Conservation (phyloP, 2,329 filamentous ascomycete species). For the Exophiala spinifera region DNA sequence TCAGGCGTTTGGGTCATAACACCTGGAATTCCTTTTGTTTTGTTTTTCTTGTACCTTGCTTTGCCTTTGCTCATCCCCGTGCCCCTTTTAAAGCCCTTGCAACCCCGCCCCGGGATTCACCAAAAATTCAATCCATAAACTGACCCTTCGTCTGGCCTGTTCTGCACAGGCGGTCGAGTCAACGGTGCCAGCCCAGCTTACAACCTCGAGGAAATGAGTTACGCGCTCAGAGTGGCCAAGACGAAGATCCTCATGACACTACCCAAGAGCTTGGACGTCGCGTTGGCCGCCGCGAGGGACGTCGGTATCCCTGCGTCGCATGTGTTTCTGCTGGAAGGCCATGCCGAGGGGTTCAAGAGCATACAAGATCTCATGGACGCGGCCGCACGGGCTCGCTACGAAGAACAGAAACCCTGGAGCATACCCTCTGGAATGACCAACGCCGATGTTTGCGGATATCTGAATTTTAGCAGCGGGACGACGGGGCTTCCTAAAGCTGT, state of each 20-base stretch:
- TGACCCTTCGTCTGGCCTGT: no score
- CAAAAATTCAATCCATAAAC: no score
- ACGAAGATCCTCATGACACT: slow-evolving; percentile 41
- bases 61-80: no score
- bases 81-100: no score
- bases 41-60: no score
- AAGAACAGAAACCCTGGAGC: slow-evolving; percentile 41
- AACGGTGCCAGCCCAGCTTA: slow-evolving; percentile 64
- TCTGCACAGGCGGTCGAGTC: slow-evolving; percentile 49
- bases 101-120: no score
- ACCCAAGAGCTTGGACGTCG: slow-evolving; percentile 47
- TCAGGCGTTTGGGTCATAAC: no score
- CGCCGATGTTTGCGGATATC: slow-evolving; percentile 38
- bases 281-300: slow-evolving; percentile 51
- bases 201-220: slow-evolving; percentile 65
- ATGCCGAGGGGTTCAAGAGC: slow-evolving; percentile 49
- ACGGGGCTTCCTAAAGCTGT: slow-evolving; percentile 84
- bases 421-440: slow-evolving; percentile 54
- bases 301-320: slow-evolving; percentile 53
- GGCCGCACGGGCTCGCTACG: slow-evolving; percentile 33
- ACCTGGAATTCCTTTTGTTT: no score
- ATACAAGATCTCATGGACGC: slow-evolving; percentile 35
- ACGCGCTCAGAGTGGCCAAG: slow-evolving; percentile 57
- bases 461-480: slow-evolving; percentile 74
- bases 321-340: slow-evolving; percentile 57